Evolutionary conservation across 2,329 filamentous ascomycete genomes (phyloP).

Genomic region (Gnomoniopsis sp.): DNA sequence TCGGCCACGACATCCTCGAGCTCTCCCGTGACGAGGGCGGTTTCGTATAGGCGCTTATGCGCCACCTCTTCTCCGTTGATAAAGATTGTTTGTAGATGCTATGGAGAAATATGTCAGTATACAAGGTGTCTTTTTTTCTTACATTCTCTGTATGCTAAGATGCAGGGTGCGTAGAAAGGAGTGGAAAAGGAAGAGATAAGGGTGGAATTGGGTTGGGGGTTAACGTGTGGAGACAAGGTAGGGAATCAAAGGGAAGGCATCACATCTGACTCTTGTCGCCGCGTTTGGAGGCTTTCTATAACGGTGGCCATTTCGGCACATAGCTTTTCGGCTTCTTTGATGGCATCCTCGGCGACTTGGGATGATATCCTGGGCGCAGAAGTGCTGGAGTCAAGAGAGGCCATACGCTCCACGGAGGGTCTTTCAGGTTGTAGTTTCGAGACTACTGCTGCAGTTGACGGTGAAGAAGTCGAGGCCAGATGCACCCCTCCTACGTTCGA

Average conservation of each 20-base stretch:
- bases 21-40: conserved; percentile 56
- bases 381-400: conserved; percentile 5
- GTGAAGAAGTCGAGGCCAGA: too few relatives aligned
- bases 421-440: background rate
- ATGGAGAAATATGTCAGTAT: conserved; percentile 25
- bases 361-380: conserved; percentile 17
- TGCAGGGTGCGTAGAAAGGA: background rate
- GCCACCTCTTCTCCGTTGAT: conserved; percentile 55
- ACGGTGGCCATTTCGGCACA: conserved; percentile 48
- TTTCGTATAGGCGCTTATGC: conserved; percentile 54
- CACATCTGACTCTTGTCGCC: conserved; percentile 58
- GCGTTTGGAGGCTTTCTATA: conserved; percentile 47
- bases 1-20: conserved; percentile 55
- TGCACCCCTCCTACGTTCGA: too few relatives aligned
- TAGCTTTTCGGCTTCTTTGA: conserved; percentile 37
- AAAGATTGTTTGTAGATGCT: conserved; percentile 62
- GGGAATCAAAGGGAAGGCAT: conserved; percentile 7
- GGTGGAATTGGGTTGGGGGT: too few relatives aligned
- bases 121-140: background rate
- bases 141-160: too few relatives aligned
- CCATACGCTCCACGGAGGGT: conserved; percentile 5
- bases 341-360: conserved; percentile 24
- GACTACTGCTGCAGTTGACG: too few relatives aligned
- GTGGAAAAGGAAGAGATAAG: background rate
- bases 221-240: conserved; percentile 2